Evolutionary conservation across 805 yeast genomes (phyloP).

Genomic region (Saccharomyces eubayanus): DNA sequence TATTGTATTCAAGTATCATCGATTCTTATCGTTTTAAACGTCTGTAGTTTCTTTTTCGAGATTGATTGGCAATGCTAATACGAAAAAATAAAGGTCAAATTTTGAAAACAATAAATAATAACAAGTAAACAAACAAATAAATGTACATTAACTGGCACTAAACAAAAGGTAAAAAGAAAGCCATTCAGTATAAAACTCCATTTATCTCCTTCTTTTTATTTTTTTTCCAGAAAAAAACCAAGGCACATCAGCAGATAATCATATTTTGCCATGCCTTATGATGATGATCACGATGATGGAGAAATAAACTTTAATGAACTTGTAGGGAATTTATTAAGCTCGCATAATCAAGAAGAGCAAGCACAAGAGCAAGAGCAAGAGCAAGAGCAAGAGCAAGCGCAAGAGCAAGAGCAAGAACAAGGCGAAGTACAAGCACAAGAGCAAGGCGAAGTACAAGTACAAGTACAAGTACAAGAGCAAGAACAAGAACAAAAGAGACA

Average conservation of each 20-base stretch:
- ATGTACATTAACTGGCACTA: not conserved
- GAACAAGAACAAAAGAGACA: not conserved
- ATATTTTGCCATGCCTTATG: constrained; percentile 1
- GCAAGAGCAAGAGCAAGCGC: not conserved
- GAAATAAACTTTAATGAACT: constrained; percentile 29
- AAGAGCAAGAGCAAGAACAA: not conserved
- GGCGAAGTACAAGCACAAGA: constrained; percentile 2
- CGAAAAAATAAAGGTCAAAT: not conserved
- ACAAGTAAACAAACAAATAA: not conserved
- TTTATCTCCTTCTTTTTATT: not conserved
- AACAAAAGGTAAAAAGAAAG: not conserved
- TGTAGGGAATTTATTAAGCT: constrained; percentile 27
- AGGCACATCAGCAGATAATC: not conserved
- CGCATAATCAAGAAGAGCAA: constrained; percentile 14
- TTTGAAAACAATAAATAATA: not conserved
- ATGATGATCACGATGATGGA: constrained; percentile 21
- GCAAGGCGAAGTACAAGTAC: not conserved
- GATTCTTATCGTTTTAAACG: not conserved
- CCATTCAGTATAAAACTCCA: not conserved
- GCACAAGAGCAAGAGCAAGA: not conserved
- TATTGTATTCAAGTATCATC: not conserved
- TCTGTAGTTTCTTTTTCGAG: not conserved
- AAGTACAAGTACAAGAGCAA: not conserved
- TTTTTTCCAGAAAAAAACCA: not conserved
- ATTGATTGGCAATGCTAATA: not conserved